phyloP scores from a whole-genome alignment of 2,329 filamentous ascomycete genomes.

The Zasmidium cellare region DNA sequence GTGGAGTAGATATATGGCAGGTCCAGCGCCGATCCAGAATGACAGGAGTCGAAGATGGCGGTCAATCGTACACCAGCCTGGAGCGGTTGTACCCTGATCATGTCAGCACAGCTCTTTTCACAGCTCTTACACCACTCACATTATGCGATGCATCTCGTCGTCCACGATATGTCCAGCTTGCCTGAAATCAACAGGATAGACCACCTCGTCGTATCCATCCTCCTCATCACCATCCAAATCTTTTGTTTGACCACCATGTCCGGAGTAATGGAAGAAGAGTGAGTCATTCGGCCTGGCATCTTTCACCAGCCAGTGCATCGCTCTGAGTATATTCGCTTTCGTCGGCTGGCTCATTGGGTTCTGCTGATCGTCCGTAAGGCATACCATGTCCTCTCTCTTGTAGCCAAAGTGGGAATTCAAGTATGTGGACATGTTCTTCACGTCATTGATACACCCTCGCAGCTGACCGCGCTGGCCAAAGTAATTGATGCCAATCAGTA shows the following conservation, averaged over 20 bases:
- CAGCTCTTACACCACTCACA: slow-evolving; percentile 40
- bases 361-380: slow-evolving; percentile 93
- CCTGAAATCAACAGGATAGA: slow-evolving; percentile 80
- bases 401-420: slow-evolving; percentile 88
- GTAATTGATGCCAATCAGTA: slow-evolving; percentile 95
- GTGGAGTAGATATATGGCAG: slow-evolving; percentile 80
- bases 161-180: slow-evolving; percentile 79
- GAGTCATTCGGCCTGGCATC: slow-evolving; percentile 91
- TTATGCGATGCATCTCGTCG: slow-evolving; percentile 78
- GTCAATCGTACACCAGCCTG: slow-evolving; percentile 80
- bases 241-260: slow-evolving; percentile 78
- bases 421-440: slow-evolving; percentile 94
- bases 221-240: slow-evolving; percentile 79
- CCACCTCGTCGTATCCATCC: slow-evolving; percentile 80
- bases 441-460: slow-evolving; percentile 93
- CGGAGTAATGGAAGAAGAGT: slow-evolving; percentile 96
- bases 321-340: slow-evolving; percentile 89
- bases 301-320: slow-evolving; percentile 98
- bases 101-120: slow-evolving; percentile 17
- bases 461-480: slow-evolving; percentile 89
- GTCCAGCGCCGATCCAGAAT: slow-evolving; percentile 75
- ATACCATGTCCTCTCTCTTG: slow-evolving; percentile 94
- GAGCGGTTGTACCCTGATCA: slow-evolving; percentile 64
- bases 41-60: slow-evolving; percentile 79
- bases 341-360: slow-evolving; percentile 97